Conservation (phyloP, 495 filamentous ascomycete species). For the Trichoderma virens region DNA sequence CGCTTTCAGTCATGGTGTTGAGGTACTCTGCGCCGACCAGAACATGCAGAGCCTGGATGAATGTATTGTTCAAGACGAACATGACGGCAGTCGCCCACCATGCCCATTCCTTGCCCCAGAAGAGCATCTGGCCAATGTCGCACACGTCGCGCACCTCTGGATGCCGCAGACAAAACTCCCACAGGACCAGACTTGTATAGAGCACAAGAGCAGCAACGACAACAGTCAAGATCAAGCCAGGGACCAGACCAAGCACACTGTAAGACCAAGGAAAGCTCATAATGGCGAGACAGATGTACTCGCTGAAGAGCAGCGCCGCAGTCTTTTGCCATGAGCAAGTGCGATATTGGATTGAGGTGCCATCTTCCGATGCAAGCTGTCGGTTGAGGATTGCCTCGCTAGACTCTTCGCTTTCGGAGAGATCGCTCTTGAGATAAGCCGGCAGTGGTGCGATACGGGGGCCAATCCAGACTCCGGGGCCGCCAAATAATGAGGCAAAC, state of each 20-base stretch:
- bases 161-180: slow-evolving; percentile 81
- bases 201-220: slow-evolving; percentile 66
- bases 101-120: slow-evolving; percentile 67
- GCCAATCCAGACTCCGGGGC: slow-evolving; percentile 26
- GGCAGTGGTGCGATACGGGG: slow-evolving; percentile 39
- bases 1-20: slow-evolving; percentile 61
- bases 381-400: slow-evolving; percentile 49
- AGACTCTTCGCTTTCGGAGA: slow-evolving; percentile 32
- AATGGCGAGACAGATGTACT: slow-evolving; percentile 89
- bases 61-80: slow-evolving; percentile 89
- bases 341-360: slow-evolving; percentile 74
- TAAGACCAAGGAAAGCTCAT: slow-evolving; percentile 94
- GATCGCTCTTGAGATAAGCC: slow-evolving; percentile 21
- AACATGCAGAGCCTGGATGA: slow-evolving; percentile 52
- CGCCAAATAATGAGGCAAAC: slow-evolving; percentile 27
- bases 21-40: slow-evolving; percentile 65
- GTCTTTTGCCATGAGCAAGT: slow-evolving; percentile 93
- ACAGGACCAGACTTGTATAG: slow-evolving; percentile 75
- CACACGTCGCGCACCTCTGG: slow-evolving; percentile 85
- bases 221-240: slow-evolving; percentile 71
- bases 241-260: slow-evolving; percentile 77
- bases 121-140: slow-evolving; percentile 83
- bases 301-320: slow-evolving; percentile 76
- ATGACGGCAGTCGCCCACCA: slow-evolving; percentile 82
- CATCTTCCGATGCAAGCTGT: slow-evolving; percentile 72